A percentile compares a stretch with the other conserved stretches of the same genome.
Conservation (phyloP, 2,329 filamentous ascomycete genomes). For the Parafenestella ontariensis region DNA sequence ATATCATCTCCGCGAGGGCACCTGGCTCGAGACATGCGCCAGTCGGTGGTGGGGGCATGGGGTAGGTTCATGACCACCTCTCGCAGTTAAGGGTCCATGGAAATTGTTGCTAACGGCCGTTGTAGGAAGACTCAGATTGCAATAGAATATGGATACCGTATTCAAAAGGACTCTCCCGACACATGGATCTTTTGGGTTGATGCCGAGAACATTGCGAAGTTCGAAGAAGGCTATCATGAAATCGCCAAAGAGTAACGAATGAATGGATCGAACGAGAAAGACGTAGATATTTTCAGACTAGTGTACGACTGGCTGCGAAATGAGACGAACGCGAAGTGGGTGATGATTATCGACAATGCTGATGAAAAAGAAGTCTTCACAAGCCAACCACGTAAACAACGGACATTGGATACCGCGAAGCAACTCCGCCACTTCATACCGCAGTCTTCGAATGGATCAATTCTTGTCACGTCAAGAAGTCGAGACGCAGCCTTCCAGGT, state of each 20-base stretch:
- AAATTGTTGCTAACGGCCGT: slow-evolving; percentile 1
- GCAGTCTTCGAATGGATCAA: slow-evolving; percentile 20
- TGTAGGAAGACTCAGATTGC: slow-evolving; percentile 28
- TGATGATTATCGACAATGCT: slow-evolving; percentile 31
- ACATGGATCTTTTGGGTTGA: slow-evolving; percentile 27
- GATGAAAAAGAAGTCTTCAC: slow-evolving; percentile 21
- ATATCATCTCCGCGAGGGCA: slow-evolving; percentile 6
- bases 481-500: slow-evolving; percentile 22
- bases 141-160: slow-evolving; percentile 17
- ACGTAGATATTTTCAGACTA: slow-evolving; percentile 16
- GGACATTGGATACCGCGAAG: too few species aligned
- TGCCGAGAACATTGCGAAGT: too few species aligned
- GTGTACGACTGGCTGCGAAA: slow-evolving; percentile 20
- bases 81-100: too few species aligned
- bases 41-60: slow-evolving; percentile 34
- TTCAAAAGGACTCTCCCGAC: slow-evolving; percentile 8
- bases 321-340: slow-evolving; percentile 20
- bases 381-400: too few species aligned
- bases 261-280: slow-evolving; percentile 9
- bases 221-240: too few species aligned
- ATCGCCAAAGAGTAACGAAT: slow-evolving; percentile 20
- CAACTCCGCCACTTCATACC: slow-evolving; percentile 15
- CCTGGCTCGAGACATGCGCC: slow-evolving; percentile 24
- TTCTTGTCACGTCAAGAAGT: slow-evolving; percentile 21
- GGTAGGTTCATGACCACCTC: slow-evolving; percentile 13